Base-by-base conservation (phyloP, 805 yeast species). In the Saccharomycopsis guyanensis region DNA sequence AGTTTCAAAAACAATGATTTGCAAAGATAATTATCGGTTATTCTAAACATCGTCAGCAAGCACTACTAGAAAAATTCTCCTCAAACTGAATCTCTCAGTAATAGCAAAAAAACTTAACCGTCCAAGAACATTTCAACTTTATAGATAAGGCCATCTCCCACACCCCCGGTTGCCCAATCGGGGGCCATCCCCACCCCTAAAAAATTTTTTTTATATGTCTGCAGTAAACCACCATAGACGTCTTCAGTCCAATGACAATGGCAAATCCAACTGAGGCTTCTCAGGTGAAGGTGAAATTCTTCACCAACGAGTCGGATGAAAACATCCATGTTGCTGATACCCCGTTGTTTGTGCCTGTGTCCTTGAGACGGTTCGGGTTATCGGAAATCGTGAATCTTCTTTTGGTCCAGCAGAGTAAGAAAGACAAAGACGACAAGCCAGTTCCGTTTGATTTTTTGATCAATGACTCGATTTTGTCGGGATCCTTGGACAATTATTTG, bases 311-410 rank as follows among this genome's bases (percentile, higher is more conserved):
- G 56, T 81, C 78, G 52, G 91, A 83, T 58, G 80, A 77, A 51
- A 59, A 76, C 15, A 63, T 91, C 40, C 83, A 81, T 38, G 86
- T 86, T 8, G 69, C 76, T 16, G 93, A 86, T 49, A 76, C 82
- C 43, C 95, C 98, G 12, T 71, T 93, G 46, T 84, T 73, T 60
- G 97, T 88, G 22, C 98, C 98, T 19, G 82, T 83, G 19, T 66
- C 82, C 3, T 72, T 93, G 55, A 88, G 86, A 56, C 76, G 97
- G 64, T 89, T 78, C 61, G 98, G 98, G 47, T 73, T 93, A 35
- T 86, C 96, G 3, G 97, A 93, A 65, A 82, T 93, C 61, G 96
- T 93, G 19, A 93, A 93, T 66, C 97, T 93, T 66, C 71, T 93
- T 47, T 69, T 93, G 42, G 71, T 66, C 5, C 55, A 62, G 55